phyloP scores from a whole-genome alignment of 345 rosid genomes.

The Angophora floribunda region DNA sequence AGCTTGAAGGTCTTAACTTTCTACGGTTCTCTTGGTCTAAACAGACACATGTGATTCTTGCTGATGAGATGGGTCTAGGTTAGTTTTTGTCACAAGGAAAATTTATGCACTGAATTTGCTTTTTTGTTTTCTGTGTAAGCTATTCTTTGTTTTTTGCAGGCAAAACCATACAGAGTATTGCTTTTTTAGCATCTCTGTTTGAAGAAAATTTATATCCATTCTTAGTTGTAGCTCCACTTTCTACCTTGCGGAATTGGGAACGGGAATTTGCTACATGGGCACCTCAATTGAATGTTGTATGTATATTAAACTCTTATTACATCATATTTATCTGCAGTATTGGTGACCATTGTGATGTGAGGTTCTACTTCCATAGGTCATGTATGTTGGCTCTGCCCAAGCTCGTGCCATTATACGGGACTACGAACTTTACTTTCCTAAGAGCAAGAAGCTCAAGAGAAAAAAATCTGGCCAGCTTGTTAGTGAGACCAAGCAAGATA shows the following conservation, averaged over 20 bases:
- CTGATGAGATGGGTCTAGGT: constrained; percentile 99
- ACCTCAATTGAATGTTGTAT: constrained; percentile 97
- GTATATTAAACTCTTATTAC: constrained; percentile 10
- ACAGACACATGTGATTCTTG: constrained; percentile 96
- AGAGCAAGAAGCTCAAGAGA: constrained; percentile 67
- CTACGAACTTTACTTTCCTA: constrained; percentile 83
- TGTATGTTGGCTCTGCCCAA: constrained; percentile 88
- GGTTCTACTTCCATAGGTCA: constrained; percentile 34
- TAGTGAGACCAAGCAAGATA: constrained; percentile 82
- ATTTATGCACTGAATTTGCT: not conserved
- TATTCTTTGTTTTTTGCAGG: constrained; percentile 40
- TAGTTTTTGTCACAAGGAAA: constrained; percentile 1
- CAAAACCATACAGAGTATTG: constrained; percentile 98
- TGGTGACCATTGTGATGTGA: not conserved
- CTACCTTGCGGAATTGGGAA: constrained; percentile 97
- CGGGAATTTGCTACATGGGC: constrained; percentile 99
- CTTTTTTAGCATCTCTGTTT: constrained; percentile 91
- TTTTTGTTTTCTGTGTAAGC: not conserved
- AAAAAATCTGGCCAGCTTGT: constrained; percentile 81
- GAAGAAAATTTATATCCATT: constrained; percentile 55
- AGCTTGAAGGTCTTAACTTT: constrained; percentile 96
- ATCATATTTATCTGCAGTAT: not conserved
- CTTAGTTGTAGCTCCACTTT: constrained; percentile 99
- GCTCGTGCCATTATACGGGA: constrained; percentile 90
- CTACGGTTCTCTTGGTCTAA: constrained; percentile 94